Evolutionary conservation across 1,139 yeast genomes (phyloP), one percentile per base, ranked within the genome.

Genomic region (Suhomyces terraborum): DNA sequence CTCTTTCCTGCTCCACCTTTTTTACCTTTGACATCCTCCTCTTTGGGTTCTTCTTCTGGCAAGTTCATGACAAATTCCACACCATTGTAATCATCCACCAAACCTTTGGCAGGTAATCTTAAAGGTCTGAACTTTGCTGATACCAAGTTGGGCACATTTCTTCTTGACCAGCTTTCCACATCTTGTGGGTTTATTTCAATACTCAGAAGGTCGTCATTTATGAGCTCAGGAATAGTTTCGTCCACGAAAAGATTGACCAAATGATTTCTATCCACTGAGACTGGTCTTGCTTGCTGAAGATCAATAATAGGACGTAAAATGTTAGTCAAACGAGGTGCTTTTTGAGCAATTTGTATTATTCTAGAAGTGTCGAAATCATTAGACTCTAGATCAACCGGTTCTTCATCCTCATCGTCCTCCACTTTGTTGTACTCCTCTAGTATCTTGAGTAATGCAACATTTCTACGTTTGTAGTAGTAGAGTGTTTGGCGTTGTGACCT

Each of bases 101-200:
- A 21, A 9, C 53, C 54, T 1, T 37, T 39, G 8, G 40, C 34
- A 8, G 54, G 47, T 32, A 65, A 48, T 22, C 56, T 56, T 1
- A 69, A 47, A 1, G 75, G 75, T 41, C 56, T 60, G 55, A 66
- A 69, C 40, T 65, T 62, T 5, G 67, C 56, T 20, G 60, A 56
- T 5, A 69, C 66, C 46, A 72, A 55, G 40, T 62, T 61, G 2
- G 71, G 65, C 40, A 59, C 58, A 45, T 69, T 66, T 35, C 75
- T 56, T 32, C 72, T 52, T 24, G 64, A 51, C 77, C 77, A 72
- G 46, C 61, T 52, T 27, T 68, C 73, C 3, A 61, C 52, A 33
- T 59, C 65, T 49, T 69, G 74, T 0, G 78, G 78, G 38, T 72
- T 72, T 19, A 56, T 48, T 45, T 69, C 73, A 1, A 66, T 46